Base-by-base conservation (phyloP, 2,329 filamentous ascomycete species). In the Apiospora kogelbergensis region DNA sequence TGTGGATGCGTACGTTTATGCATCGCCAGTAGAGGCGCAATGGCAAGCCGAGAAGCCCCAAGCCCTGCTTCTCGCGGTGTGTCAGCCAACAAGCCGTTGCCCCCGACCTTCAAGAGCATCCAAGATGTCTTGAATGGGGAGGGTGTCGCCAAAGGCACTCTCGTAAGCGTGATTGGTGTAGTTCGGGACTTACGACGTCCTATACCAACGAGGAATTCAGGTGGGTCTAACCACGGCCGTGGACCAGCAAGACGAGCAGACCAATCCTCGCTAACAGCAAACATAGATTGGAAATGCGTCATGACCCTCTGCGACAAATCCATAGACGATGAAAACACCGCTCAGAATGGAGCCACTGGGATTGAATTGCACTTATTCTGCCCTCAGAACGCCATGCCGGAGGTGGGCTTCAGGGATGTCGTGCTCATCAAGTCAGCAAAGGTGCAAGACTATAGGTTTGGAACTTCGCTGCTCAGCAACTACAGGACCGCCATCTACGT, bases 161-260 rank as follows among this genome's bases (percentile, higher is more conserved):
- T 81, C 6, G 82, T 90, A 71, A 91, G 83, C 79, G 80, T 96
- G 48, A 85, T 94, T 66, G 94, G 93, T 1, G 79, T 95, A 5
- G 87, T 95, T 3, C 87, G 88, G 66, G 92, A 95, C 73, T 85
- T 84, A 65, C 84, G 88, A 68, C 79, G 84, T 0, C 86, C 89
- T 0, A 83, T 82, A 0, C 68, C 77, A 13, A 89, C 89, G 1
- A 81, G 71, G 67, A 85, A 86, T 26, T 74, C 77, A 30, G 90
- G 92, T 85, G 79, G 72, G 68, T 68, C 33, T 13, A 6, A 24
- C n/a, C 44, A 44, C 46, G 63, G 22, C 22, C 7, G 7, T 60
- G 26, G 11, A 60, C n/a, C 37, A 66, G 22, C 33, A 24, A 30
- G 37, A 10, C 20, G 37, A 10, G 53, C 53, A 60, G 53, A 65